These are phyloP conservation scores for Xerocomus spinulosus DNA, from an alignment of 768 basidiomycete genomes.

Conservation along the genomic window DNA sequence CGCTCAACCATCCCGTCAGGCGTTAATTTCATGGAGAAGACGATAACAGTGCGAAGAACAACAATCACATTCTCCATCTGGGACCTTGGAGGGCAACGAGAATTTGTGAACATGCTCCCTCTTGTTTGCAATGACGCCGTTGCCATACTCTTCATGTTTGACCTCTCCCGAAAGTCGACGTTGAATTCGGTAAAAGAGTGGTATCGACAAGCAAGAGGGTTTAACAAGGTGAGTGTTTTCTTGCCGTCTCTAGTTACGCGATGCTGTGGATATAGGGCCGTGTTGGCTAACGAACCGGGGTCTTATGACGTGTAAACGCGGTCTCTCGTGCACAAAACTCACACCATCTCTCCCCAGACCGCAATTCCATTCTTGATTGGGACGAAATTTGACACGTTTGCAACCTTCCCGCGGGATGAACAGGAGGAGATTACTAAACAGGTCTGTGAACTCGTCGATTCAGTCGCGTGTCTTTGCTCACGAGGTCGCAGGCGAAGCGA, in stretches of 20 bases:
- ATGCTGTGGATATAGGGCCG: background rate
- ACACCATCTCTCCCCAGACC: constrained; percentile 50
- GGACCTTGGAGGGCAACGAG: constrained; percentile 95
- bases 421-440: constrained; percentile 99
- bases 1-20: constrained; percentile 38
- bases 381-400: constrained; percentile 97
- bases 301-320: constrained; percentile 4
- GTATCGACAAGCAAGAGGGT: constrained; percentile 98
- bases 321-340: constrained; percentile 13
- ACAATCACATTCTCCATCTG: constrained; percentile 99
- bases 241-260: background rate
- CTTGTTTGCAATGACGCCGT: constrained; percentile 99
- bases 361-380: constrained; percentile 98
- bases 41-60: constrained; percentile 94
- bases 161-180: constrained; percentile 94
- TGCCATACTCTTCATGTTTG: constrained; percentile 99
- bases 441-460: constrained; percentile 39
- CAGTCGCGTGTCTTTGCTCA: constrained; percentile 5
- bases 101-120: constrained; percentile 99
- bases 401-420: constrained; percentile 93
- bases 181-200: constrained; percentile 99
- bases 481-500: constrained; percentile 71
- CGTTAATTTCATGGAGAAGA: constrained; percentile 99
- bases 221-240: constrained; percentile 78
- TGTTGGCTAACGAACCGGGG: background rate